A percentile compares a stretch with the other conserved stretches of the same genome.
Conservation (phyloP, 306 rosid species). For the Corylus avellana region DNA sequence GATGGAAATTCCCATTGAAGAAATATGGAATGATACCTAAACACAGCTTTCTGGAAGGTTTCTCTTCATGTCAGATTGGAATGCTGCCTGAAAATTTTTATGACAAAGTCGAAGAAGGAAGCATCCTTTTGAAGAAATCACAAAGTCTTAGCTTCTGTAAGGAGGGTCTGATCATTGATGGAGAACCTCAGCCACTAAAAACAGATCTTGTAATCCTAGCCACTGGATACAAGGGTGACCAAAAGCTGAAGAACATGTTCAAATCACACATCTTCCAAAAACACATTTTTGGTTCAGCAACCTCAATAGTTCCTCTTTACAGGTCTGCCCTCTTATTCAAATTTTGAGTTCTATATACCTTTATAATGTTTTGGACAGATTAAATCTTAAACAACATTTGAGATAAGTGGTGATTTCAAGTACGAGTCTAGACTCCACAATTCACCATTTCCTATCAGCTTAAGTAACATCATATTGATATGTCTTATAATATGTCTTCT, state of each 20-base stretch:
- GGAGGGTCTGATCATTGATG: slow-evolving; percentile 47
- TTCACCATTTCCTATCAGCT: too few species aligned
- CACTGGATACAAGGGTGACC: slow-evolving; percentile 55
- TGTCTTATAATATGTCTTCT: background rate
- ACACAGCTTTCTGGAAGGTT: slow-evolving; percentile 37
- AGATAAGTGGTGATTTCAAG: too few species aligned
- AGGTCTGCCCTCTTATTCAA: slow-evolving; percentile 31
- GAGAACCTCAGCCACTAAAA: slow-evolving; percentile 34
- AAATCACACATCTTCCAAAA: slow-evolving; percentile 40
- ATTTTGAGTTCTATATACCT: background rate
- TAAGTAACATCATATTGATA: background rate
- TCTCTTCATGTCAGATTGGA: slow-evolving; percentile 34
- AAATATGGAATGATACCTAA: slow-evolving; percentile 47
- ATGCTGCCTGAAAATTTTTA: slow-evolving; percentile 40
- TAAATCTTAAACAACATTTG: too few species aligned
- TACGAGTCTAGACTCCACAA: too few species aligned
- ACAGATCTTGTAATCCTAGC: slow-evolving; percentile 55
- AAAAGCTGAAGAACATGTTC: slow-evolving; percentile 47
- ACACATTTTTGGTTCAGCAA: slow-evolving; percentile 16
- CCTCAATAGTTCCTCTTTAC: slow-evolving; percentile 37
- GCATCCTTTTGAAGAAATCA: slow-evolving; percentile 45
- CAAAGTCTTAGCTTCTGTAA: slow-evolving; percentile 39
- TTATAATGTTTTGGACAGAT: background rate
- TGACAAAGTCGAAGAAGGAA: slow-evolving; percentile 48
- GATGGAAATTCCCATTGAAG: slow-evolving; percentile 50